A percentile compares a stretch with the other conserved stretches of the same genome.
phyloP scores from a whole-genome alignment of 2,329 filamentous ascomycete genomes.

The Colletotrichum lupini region DNA sequence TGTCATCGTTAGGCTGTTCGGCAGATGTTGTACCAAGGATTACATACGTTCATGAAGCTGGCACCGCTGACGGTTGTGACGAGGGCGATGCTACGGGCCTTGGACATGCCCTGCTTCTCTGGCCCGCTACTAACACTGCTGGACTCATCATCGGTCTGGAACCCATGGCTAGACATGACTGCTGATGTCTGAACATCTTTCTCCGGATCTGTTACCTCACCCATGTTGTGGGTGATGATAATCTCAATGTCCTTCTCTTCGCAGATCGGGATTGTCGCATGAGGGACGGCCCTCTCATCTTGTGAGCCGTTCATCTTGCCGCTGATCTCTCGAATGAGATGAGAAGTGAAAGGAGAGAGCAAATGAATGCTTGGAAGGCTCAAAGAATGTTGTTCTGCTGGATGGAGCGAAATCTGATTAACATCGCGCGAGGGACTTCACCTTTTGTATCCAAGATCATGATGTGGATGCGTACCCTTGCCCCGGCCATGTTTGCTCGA shows the following conservation, averaged over 20 bases:
- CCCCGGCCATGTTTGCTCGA: conserved; percentile 18
- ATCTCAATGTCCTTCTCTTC: conserved; percentile 24
- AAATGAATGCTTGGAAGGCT: background rate
- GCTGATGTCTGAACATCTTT: background rate
- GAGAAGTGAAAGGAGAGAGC: background rate
- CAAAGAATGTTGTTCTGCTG: conserved; percentile 5
- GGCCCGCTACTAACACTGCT: conserved; percentile 18
- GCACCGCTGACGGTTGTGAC: conserved; percentile 66
- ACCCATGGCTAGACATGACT: background rate
- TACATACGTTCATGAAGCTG: conserved; percentile 64
- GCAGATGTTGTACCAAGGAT: no score
- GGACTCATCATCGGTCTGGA: conserved; percentile 36
- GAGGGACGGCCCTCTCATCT: background rate
- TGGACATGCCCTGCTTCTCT: conserved; percentile 54
- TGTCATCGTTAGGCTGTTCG: background rate
- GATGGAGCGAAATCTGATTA: background rate
- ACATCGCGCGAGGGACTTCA: background rate
- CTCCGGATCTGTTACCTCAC: conserved; percentile 6
- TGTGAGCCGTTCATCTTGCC: conserved; percentile 18
- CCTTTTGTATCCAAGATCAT: conserved; percentile 20
- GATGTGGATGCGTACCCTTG: background rate
- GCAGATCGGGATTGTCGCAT: background rate
- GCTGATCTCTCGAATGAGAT: background rate
- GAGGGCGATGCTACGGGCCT: conserved; percentile 63
- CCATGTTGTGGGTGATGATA: conserved; percentile 7